A percentile compares a stretch with the other conserved stretches of the same genome.
These are phyloP conservation scores for Carex littledalei DNA, from an alignment of 176 grass and related monocot species.

Conservation along the genomic window DNA sequence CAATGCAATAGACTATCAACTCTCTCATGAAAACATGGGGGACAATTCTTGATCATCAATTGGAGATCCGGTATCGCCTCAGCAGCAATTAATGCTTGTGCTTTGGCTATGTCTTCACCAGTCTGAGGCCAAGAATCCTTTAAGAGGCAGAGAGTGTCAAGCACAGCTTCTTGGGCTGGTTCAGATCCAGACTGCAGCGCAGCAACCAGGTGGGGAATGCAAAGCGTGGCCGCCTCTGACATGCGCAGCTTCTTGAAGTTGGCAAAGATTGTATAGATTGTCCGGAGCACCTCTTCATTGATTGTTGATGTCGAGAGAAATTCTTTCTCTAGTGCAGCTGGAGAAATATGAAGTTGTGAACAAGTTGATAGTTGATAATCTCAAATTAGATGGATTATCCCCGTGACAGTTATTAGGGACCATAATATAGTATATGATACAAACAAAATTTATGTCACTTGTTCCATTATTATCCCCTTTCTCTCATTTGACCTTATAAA, in stretches of 20 bases:
- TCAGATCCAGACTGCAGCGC: constrained; percentile 75
- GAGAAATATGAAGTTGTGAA: constrained; percentile 24
- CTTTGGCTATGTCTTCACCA: constrained; percentile 90
- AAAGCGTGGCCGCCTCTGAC: constrained; percentile 91
- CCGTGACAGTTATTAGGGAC: neutral
- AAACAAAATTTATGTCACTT: neutral
- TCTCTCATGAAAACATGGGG: constrained; percentile 91
- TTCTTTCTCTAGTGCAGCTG: constrained; percentile 83
- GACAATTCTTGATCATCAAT: constrained; percentile 86
- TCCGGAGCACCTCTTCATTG: constrained; percentile 76
- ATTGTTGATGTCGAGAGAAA: constrained; percentile 68
- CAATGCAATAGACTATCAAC: constrained; percentile 82
- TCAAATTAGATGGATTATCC: neutral
- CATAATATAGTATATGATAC: neutral
- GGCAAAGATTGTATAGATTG: constrained; percentile 77
- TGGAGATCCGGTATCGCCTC: constrained; percentile 88
- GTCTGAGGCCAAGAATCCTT: constrained; percentile 94
- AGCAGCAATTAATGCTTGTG: constrained; percentile 83
- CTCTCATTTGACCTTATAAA: neutral
- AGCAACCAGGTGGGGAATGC: constrained; percentile 81
- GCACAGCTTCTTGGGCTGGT: constrained; percentile 73
- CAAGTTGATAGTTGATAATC: constrained; percentile 23
- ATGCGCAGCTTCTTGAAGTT: constrained; percentile 88
- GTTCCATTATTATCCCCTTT: neutral
- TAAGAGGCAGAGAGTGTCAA: constrained; percentile 80